These are phyloP conservation scores for Chlamydomonas sphaeroides DNA, from an alignment of 139 green algal genomes.

Conservation along the genomic window DNA sequence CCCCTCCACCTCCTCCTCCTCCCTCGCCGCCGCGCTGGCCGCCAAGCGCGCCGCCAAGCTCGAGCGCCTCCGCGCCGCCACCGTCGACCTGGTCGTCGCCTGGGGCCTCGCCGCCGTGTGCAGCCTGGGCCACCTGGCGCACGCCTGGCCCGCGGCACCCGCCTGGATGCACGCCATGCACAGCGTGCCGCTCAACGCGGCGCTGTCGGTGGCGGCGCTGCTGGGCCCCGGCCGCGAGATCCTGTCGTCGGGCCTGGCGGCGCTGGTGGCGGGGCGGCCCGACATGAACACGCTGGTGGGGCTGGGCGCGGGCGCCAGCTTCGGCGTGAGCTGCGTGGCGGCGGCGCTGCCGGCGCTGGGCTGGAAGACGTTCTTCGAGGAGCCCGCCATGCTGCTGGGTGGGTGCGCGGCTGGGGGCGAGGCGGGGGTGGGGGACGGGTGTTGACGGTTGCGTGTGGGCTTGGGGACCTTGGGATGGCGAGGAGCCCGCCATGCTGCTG, in stretches of 20 bases:
- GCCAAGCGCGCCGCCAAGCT: conserved; percentile 74
- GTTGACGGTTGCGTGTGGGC: background rate
- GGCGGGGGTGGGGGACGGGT: background rate
- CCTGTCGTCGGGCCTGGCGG: conserved; percentile 52
- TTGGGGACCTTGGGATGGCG: too few species aligned
- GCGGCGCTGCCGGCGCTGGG: conserved; percentile 66
- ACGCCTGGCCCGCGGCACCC: conserved; percentile 68
- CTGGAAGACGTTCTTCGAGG: conserved; percentile 98
- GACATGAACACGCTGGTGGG: conserved; percentile 99
- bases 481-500: conserved; percentile 98
- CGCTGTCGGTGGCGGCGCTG: conserved; percentile 82
- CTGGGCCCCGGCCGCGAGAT: conserved; percentile 74
- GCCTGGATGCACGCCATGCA: conserved; percentile 74
- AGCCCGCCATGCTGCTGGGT: conserved; percentile 98
- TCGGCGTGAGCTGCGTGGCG: conserved; percentile 86
- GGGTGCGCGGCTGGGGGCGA: conserved; percentile 43
- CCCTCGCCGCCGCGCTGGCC: conserved; percentile 39
- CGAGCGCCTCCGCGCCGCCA: conserved; percentile 65
- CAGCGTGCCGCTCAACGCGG: conserved; percentile 72
- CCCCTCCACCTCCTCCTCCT: conserved; percentile 33
- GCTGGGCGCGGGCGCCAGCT: conserved; percentile 87
- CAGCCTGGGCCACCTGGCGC: conserved; percentile 78
- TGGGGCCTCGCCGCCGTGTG: conserved; percentile 82
- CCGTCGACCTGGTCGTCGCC: conserved; percentile 72
- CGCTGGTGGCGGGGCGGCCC: conserved; percentile 73